Evolutionary conservation across 257 asterid species (phyloP), one percentile per base, ranked within the genome.

Genomic region (Gynochthodes officinalis): DNA sequence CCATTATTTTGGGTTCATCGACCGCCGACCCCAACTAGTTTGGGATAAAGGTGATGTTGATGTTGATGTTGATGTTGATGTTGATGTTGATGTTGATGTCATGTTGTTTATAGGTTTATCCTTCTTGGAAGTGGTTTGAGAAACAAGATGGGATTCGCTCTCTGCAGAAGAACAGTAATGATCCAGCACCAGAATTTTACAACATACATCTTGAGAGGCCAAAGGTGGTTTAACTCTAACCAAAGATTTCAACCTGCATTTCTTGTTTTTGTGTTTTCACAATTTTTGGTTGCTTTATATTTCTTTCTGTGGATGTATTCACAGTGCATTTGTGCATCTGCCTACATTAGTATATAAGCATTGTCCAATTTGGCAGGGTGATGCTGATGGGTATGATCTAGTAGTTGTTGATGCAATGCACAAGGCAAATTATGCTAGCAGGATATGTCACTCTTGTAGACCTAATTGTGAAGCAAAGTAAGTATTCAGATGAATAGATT

Each of bases 321-420:
- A 40, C 5, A 0, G 35, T 52, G 62, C 28, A 25, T 69, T 50
- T 67, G 32, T n/a, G 8, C 28, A 21, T 50, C 13, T 50, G 5
- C 9, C 30, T 32, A 33, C 28, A 63, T 35, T 37, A 19, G 14
- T 32, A 23, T 49, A 43, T 59, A 40, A 62, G 46, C n/a, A 62
- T 61, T 75, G 19, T 61, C 75, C 59, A 67, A 32, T 43, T 61
- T 84, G 50, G 77, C 90, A 95, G 99, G 99, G 99, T 79, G 99
- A 95, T 86, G 98, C 97, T 73, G 99, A 92, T 85, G 99, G 99
- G 58, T 95, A 92, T 83, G 99, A 95, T 83, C 82, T 95, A 71
- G 90, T 95, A 69, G 99, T 95, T 69, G 96, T 95, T 74, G 99
- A 95, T 84, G 99, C 99, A 78, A 95, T 95, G 99, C 99, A 95